phyloP scores from a whole-genome alignment of 352 stramenopile species.

The Globisporangium lucens region DNA sequence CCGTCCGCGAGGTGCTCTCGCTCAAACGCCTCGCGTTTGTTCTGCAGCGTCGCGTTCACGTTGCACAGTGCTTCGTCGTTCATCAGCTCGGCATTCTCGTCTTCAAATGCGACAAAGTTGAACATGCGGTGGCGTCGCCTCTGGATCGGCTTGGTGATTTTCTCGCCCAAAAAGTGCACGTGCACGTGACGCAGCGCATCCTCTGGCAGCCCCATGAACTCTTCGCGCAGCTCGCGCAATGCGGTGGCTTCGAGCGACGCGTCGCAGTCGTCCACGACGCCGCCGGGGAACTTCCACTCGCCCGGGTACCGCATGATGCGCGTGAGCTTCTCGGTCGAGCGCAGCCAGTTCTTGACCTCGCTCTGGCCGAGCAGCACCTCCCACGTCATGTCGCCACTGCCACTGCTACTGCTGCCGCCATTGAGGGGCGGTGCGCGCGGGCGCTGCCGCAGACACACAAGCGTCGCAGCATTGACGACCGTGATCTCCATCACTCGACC shows the following conservation, averaged over 20 bases:
- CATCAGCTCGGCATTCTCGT: conserved; percentile 50
- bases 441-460: conserved; percentile 23
- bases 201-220: conserved; percentile 41
- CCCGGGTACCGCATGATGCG: conserved; percentile 63
- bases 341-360: conserved; percentile 70
- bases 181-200: conserved; percentile 12
- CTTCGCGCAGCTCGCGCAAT: conserved; percentile 48
- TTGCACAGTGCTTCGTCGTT: conserved; percentile 22
- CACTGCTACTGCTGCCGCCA: background rate
- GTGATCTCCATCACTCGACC: conserved; percentile 9
- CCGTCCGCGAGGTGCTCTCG: conserved; percentile 24
- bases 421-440: background rate
- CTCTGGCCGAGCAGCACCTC: conserved; percentile 61
- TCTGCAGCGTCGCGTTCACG: conserved; percentile 40
- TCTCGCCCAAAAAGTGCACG: conserved; percentile 39
- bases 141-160: conserved; percentile 46
- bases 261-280: conserved; percentile 42
- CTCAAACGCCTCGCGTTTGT: conserved; percentile 40
- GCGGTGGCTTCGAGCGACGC: conserved; percentile 32
- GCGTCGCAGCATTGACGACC: conserved; percentile 22
- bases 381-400: conserved; percentile 21
- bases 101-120: conserved; percentile 64
- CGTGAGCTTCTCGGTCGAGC: conserved; percentile 32
- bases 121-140: conserved; percentile 50
- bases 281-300: conserved; percentile 67